Base-by-base conservation (phyloP, 805 yeast genomes). In the Nakazawaea laoshanensis region DNA sequence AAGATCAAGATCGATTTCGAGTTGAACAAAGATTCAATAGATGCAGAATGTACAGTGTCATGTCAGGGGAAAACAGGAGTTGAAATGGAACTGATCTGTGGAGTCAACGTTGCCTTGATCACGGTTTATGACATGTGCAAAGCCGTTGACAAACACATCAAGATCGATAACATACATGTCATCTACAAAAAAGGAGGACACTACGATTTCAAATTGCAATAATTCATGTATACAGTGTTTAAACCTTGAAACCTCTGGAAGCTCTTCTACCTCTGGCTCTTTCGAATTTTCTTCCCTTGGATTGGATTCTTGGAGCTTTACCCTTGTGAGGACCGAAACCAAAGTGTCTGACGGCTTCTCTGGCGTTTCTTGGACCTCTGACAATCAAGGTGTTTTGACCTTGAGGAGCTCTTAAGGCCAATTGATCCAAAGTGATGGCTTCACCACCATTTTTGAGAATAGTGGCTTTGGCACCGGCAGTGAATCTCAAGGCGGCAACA, bases 181-280 rank as follows among this genome's bases (percentile, higher is more conserved):
- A 35, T 55, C 4, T 46, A 45, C 13, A 70, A 70, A 42, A 30
- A 36, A 3, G 76, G 76, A 6, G 76, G 76, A 2, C 57, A 57
- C 36, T 48, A 36, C 5, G 39, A 31, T 4, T 31, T 35, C 19
- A 25, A 30, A 16, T 27, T 36, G 13, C 13, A 27, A 12, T 17
- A 4, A 17, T 20, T 20, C 11, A 7, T 8, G 7, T 20, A 20
- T 37, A 44, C 40, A 37, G 38, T 42, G 45, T 52, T 86, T 89
- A 92, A 74, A 92, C 99, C 84, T 92, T 92, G 98, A 92, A 92
- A 77, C 95, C 99, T 81, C 94, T 87, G 53, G 97, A 88, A 68
- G 76, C 81, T 77, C 99, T 80, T 72, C 82, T 94, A 81, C 99
- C 99, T 85, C 99, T 92, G 61, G 96, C 99, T 74, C 92, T 87